Percentiles rank a stretch among this genome's conserved stretches.
Conservation (phyloP, 2,329 filamentous ascomycete genomes). For the Xylariaceae sp. region DNA sequence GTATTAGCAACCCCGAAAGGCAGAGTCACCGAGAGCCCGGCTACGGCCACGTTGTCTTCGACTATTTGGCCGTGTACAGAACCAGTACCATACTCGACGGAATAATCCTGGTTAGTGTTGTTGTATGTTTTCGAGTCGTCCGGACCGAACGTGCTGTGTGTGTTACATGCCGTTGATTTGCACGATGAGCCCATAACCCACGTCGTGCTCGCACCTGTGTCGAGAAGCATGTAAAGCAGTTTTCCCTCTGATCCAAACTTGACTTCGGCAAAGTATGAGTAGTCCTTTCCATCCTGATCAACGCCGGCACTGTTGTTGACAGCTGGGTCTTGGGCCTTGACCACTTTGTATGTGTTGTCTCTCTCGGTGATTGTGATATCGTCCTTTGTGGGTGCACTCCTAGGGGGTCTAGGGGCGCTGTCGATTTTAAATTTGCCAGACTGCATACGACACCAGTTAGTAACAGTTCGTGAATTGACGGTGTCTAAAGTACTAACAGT, state of each 20-base stretch:
- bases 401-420: slow-evolving; percentile 48
- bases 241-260: slow-evolving; percentile 61
- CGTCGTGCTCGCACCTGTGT: slow-evolving; percentile 73
- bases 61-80: slow-evolving; percentile 71
- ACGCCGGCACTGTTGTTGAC: slow-evolving; percentile 60
- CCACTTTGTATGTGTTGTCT: slow-evolving; percentile 55
- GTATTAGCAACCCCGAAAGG: slow-evolving; percentile 75
- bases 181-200: slow-evolving; percentile 84
- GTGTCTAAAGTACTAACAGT: slow-evolving; percentile 41
- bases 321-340: slow-evolving; percentile 53
- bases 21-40: slow-evolving; percentile 67
- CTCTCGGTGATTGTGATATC: slow-evolving; percentile 45
- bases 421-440: slow-evolving; percentile 42
- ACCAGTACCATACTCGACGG: slow-evolving; percentile 79
- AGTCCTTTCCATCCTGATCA: slow-evolving; percentile 70
- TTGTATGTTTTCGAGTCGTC: slow-evolving; percentile 70
- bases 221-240: slow-evolving; percentile 66
- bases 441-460: slow-evolving; percentile 39
- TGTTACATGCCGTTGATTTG: slow-evolving; percentile 67
- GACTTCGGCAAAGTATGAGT: slow-evolving; percentile 68
- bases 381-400: slow-evolving; percentile 39
- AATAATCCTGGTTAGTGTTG: slow-evolving; percentile 61
- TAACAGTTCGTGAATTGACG: neutral
- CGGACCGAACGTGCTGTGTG: slow-evolving; percentile 73
- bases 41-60: slow-evolving; percentile 71